Evolutionary conservation across 1,284 basidiomycete species (phyloP).

Genomic region (Trichosporon faecale): DNA sequence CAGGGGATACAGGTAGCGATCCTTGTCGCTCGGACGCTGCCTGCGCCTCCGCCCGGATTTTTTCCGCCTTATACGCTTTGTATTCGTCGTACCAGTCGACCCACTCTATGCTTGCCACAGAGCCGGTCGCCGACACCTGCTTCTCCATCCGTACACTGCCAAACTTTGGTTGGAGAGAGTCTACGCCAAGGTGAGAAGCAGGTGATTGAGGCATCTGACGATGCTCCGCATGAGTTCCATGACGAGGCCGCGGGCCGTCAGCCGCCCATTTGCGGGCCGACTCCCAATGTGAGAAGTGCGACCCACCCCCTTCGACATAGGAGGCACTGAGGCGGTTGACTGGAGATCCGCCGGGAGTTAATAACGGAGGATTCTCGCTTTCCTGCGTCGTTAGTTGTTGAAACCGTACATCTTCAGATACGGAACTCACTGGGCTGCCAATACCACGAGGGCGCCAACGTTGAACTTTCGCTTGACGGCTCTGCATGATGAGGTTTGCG

Average conservation of each 20-base stretch:
- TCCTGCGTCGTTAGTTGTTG: neutral
- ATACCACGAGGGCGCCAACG: slow-evolving; percentile 52
- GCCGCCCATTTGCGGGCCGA: neutral
- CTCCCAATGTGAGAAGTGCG: neutral
- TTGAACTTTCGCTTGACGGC: slow-evolving; percentile 57
- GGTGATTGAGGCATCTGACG: slow-evolving; percentile 1
- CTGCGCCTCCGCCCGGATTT: slow-evolving; percentile 53
- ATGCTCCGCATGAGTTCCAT: neutral
- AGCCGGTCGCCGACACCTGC: slow-evolving; percentile 36
- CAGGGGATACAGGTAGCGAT: neutral
- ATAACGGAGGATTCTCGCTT: neutral
- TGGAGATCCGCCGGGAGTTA: neutral
- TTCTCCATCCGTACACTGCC: slow-evolving; percentile 34
- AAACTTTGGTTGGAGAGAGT: neutral
- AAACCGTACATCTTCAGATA: neutral
- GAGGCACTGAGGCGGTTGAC: slow-evolving; percentile 19
- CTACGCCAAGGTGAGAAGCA: neutral
- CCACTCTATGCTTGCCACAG: slow-evolving; percentile 57
- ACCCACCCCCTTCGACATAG: slow-evolving; percentile 10
- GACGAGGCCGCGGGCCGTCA: neutral
- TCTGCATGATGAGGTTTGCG: slow-evolving; percentile 58
- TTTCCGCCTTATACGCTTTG: slow-evolving; percentile 58
- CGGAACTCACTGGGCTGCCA: slow-evolving; percentile 21
- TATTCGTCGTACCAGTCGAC: slow-evolving; percentile 61
- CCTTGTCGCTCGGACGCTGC: slow-evolving; percentile 19